Base-by-base conservation (phyloP, 441 rosid genomes). In the Populus trichocarpa region DNA sequence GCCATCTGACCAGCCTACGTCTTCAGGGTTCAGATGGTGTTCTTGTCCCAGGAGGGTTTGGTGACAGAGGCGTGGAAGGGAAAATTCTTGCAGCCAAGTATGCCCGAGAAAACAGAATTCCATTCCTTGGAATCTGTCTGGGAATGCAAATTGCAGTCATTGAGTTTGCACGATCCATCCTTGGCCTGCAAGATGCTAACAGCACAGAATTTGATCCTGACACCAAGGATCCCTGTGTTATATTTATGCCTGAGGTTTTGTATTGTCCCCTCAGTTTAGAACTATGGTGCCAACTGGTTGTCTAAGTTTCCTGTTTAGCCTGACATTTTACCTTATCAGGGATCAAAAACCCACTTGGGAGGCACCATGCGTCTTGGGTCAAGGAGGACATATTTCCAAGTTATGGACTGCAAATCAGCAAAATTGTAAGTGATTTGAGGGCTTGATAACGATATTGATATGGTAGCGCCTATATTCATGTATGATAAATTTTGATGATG, bases 301-400 rank as follows among this genome's bases (percentile, higher is more conserved):
- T 67, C 46, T 71, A 23, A 22, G 35, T 66, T 69, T 69, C 30
- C 2, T 2, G 50, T 64, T 32, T 73, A 32, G 59, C 57, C 11
- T 69, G 30, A 30, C 22, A 10, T 30, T 22, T 53, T 73, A 67
- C 73, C 32, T 73, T 73, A 9, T 67, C 70, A 89, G 96, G 97
- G 95, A 69, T 95, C 98, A 53, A 93, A 90, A 83, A 95, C 98
- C 74, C 97, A 92, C 71, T 93, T 95, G 96, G 98, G 98, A 42
- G 97, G 93, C 67, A 95, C 98, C 69, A 95, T 95, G 98, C 93
- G 98, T 42, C 83, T 90, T 36, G 98, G 98, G 53, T 90, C 98
- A 65, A 89, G 97, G 84, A 93, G 87, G 85, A 95, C 98, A 32
- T 85, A 89, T 85, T 93, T 95, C 78, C 87, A 85, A 83, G 88